These are phyloP conservation scores for Chalciporus piperatus DNA, from an alignment of 768 basidiomycete species.

Conservation along the genomic window DNA sequence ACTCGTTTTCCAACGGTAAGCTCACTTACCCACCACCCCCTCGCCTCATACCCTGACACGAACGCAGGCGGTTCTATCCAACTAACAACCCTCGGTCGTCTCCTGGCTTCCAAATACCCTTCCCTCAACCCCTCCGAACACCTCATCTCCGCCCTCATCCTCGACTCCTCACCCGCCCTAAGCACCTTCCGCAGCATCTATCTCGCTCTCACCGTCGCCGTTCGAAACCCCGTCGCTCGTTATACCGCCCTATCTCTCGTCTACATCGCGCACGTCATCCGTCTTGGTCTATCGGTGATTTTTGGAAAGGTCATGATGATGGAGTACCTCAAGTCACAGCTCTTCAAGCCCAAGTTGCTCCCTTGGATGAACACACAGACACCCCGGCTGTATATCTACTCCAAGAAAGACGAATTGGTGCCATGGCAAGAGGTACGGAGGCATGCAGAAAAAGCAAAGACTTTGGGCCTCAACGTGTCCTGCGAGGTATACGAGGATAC, in stretches of 20 bases:
- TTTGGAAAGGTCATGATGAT: slow-evolving; percentile 15
- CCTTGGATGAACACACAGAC: slow-evolving; percentile 32
- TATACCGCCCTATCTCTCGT: slow-evolving; percentile 12
- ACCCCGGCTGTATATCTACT: slow-evolving; percentile 37
- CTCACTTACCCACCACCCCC: too few relatives aligned
- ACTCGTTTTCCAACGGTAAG: slow-evolving; percentile 31
- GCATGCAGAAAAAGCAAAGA: slow-evolving; percentile 25
- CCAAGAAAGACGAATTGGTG: slow-evolving; percentile 30
- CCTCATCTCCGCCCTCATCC: slow-evolving; percentile 15
- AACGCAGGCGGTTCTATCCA: slow-evolving; percentile 23
- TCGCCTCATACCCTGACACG: not conserved
- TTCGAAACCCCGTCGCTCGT: slow-evolving; percentile 21
- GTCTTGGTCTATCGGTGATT: slow-evolving; percentile 3
- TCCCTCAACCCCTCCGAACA: slow-evolving; percentile 1
- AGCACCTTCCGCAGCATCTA: slow-evolving; percentile 16
- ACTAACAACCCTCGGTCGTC: slow-evolving; percentile 14
- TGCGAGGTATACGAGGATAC: slow-evolving; percentile 34
- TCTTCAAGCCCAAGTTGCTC: slow-evolving; percentile 25
- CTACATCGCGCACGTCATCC: slow-evolving; percentile 12
- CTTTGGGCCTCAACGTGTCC: slow-evolving; percentile 23
- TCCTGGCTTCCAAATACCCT: slow-evolving; percentile 20
- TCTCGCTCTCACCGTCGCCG: slow-evolving; percentile 20
- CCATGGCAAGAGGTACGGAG: slow-evolving; percentile 25
- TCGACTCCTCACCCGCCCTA: slow-evolving; percentile 21
- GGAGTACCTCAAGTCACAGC: slow-evolving; percentile 5